phyloP scores from a whole-genome alignment of 306 rosid genomes.

The Canavalia ensiformis region DNA sequence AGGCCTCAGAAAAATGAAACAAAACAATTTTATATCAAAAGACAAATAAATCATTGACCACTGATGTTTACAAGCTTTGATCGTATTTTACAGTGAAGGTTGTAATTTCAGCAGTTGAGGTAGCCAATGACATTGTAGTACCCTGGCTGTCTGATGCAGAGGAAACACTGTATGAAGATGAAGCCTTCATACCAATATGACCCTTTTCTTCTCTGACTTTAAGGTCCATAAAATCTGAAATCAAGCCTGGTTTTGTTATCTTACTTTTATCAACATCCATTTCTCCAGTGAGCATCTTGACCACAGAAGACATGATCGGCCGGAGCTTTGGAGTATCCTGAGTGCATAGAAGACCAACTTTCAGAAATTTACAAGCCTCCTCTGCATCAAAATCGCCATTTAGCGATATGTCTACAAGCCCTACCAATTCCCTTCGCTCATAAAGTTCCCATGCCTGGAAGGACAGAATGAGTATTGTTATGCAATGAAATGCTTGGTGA shows the following conservation, averaged over 20 bases:
- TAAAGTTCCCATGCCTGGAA: constrained; percentile 81
- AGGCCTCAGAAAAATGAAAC: constrained; percentile 46
- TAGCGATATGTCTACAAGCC: constrained; percentile 68
- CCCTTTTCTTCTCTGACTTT: constrained; percentile 56
- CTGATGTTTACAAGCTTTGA: constrained; percentile 45
- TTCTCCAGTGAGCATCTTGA: constrained; percentile 80
- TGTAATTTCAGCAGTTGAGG: constrained; percentile 56
- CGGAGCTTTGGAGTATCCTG: constrained; percentile 84
- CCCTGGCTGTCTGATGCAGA: constrained; percentile 62
- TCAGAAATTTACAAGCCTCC: constrained; percentile 78
- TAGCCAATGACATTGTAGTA: constrained; percentile 52
- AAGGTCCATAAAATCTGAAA: constrained; percentile 90
- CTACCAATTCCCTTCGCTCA: constrained; percentile 64
- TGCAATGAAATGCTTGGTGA: background rate
- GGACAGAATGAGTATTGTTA: constrained; percentile 40
- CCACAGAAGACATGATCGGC: constrained; percentile 85
- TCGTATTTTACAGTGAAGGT: constrained; percentile 57
- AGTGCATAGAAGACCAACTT: constrained; percentile 86
- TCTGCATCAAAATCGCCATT: constrained; percentile 73
- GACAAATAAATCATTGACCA: constrained; percentile 4
- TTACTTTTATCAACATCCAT: constrained; percentile 50
- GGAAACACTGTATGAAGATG: constrained; percentile 54
- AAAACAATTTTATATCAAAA: constrained; percentile 40
- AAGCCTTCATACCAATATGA: constrained; percentile 21
- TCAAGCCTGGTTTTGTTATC: constrained; percentile 84